phyloP scores from a whole-genome alignment of 306 rosid genomes.

The Glycine latifolia region DNA sequence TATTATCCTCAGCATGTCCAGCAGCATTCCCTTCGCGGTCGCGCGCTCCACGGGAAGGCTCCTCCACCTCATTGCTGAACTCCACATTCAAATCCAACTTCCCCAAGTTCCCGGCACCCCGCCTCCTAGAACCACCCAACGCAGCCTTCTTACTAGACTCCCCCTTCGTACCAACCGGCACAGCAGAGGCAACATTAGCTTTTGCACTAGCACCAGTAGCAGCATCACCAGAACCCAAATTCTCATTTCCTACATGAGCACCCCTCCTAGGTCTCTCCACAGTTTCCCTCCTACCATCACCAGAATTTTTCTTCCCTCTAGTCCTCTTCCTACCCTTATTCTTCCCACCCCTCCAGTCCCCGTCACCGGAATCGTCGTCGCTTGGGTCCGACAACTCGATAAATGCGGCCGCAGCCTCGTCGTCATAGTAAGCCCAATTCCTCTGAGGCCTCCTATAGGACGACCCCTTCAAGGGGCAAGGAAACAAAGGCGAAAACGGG shows the following conservation, averaged over 20 bases:
- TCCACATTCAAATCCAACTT: slow-evolving; percentile 95
- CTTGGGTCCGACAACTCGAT: slow-evolving; percentile 67
- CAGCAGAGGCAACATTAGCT: neutral
- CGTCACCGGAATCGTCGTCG: slow-evolving; percentile 84
- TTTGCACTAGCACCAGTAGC: neutral
- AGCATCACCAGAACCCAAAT: slow-evolving; percentile 51
- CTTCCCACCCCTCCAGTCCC: slow-evolving; percentile 60
- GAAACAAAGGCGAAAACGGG: slow-evolving; percentile 76
- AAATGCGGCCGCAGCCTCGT: slow-evolving; percentile 63
- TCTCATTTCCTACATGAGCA: slow-evolving; percentile 48
- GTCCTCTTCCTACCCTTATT: slow-evolving; percentile 53
- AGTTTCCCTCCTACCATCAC: slow-evolving; percentile 41
- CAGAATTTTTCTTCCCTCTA: slow-evolving; percentile 43
- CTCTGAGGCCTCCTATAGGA: slow-evolving; percentile 31
- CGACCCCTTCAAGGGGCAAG: slow-evolving; percentile 65
- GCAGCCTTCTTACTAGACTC: slow-evolving; percentile 63
- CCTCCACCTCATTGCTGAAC: slow-evolving; percentile 89
- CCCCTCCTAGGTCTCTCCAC: slow-evolving; percentile 59
- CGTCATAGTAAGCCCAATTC: slow-evolving; percentile 61
- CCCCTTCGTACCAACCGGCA: slow-evolving; percentile 42
- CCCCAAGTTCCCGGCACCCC: slow-evolving; percentile 71
- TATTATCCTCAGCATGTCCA: slow-evolving; percentile 74
- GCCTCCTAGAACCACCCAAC: slow-evolving; percentile 56
- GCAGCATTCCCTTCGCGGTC: slow-evolving; percentile 61
- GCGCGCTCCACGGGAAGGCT: slow-evolving; percentile 52